Evolutionary conservation across 2,329 filamentous ascomycete genomes (phyloP).

Genomic region (Penicillium sp.): DNA sequence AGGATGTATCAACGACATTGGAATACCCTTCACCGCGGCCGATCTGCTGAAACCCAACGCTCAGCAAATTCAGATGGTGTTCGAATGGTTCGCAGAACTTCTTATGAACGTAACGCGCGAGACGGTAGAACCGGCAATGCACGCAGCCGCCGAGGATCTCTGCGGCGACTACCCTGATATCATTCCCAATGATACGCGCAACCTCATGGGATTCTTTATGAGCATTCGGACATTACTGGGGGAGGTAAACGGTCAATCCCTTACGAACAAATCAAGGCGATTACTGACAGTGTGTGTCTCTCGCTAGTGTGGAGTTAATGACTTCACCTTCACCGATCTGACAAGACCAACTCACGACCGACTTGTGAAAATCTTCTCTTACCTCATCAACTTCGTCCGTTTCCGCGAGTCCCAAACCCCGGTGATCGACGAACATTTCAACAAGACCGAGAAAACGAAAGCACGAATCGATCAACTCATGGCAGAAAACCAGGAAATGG

Average conservation of each 20-base stretch:
- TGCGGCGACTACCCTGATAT: slow-evolving; percentile 83
- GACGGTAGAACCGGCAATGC: slow-evolving; percentile 92
- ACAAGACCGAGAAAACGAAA: slow-evolving; percentile 85
- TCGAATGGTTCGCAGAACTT: slow-evolving; percentile 95
- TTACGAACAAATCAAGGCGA: not conserved
- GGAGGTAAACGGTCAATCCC: slow-evolving; percentile 50
- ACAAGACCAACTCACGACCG: slow-evolving; percentile 89
- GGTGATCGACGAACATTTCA: slow-evolving; percentile 91
- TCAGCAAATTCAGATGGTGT: slow-evolving; percentile 92
- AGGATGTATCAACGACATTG: slow-evolving; percentile 95
- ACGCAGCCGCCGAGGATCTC: slow-evolving; percentile 83
- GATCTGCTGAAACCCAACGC: slow-evolving; percentile 94
- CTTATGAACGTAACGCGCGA: slow-evolving; percentile 92
- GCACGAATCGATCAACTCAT: slow-evolving; percentile 83
- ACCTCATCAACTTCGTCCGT: slow-evolving; percentile 97
- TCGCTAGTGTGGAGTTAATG: slow-evolving; percentile 77
- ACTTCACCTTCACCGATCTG: slow-evolving; percentile 91
- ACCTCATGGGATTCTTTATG: slow-evolving; percentile 94
- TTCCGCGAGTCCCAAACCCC: slow-evolving; percentile 91
- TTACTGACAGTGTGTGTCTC: not conserved
- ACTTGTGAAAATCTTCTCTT: slow-evolving; percentile 92
- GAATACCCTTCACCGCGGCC: slow-evolving; percentile 80
- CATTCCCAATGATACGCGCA: slow-evolving; percentile 81
- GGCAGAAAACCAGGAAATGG: slow-evolving; percentile 82
- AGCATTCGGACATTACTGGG: slow-evolving; percentile 76